A percentile compares a stretch with the other conserved stretches of the same genome.
These are phyloP conservation scores for Strobilomyces confusus DNA, from an alignment of 768 basidiomycete genomes.

Conservation along the genomic window DNA sequence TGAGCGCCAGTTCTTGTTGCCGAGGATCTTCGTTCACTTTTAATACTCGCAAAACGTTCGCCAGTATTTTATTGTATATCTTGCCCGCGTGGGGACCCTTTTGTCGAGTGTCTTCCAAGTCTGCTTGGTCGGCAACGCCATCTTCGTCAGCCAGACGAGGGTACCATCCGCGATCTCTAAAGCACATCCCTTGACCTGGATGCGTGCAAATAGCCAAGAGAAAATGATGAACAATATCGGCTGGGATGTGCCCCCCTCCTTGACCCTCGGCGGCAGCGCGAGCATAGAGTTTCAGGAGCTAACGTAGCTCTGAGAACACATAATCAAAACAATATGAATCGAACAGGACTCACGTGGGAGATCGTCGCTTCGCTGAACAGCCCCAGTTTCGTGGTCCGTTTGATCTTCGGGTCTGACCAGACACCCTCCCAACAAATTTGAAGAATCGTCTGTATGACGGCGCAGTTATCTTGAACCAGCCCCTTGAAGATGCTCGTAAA, in stretches of 20 bases:
- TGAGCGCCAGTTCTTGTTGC: constrained; percentile 87
- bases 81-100: constrained; percentile 36
- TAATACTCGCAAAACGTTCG: constrained; percentile 65
- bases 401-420: constrained; percentile 71
- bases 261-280: constrained; percentile 47
- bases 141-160: constrained; percentile 56
- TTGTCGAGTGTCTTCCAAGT: constrained; percentile 28
- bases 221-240: constrained; percentile 84
- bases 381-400: constrained; percentile 64
- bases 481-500: constrained; percentile 75
- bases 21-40: constrained; percentile 87
- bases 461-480: constrained; percentile 60
- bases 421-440: constrained; percentile 75
- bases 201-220: constrained; percentile 77
- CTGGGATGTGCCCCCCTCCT: constrained; percentile 55
- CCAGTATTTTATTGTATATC: constrained; percentile 80
- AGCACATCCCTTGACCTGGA: constrained; percentile 83
- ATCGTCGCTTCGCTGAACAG: constrained; percentile 68
- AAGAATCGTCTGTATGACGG: constrained; percentile 57
- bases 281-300: constrained; percentile 77
- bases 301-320: neutral
- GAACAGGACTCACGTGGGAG: constrained; percentile 47
- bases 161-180: constrained; percentile 90
- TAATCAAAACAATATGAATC: neutral
- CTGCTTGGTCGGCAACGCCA: constrained; percentile 35